Base-by-base conservation (phyloP, 2,329 filamentous ascomycete species). In the Aspergillus felis region DNA sequence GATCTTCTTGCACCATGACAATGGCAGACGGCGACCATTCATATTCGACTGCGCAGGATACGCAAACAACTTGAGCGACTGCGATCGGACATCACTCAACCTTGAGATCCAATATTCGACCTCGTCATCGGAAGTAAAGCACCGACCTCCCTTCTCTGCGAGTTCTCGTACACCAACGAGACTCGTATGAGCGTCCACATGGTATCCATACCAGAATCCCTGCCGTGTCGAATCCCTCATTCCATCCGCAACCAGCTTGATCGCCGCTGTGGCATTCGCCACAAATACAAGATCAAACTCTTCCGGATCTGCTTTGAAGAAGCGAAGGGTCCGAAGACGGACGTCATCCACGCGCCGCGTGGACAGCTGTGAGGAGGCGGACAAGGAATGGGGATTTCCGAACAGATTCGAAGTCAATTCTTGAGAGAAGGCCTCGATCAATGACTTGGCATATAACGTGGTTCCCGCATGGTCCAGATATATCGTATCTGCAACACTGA, bases 391-490 rank as follows among this genome's bases (percentile, higher is more conserved):
- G 0, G 93, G 93, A 61, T 97, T 97, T 41, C 92, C 93, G 64
- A 92, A 92, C 0, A 97, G 79, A 65, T 87, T 89, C 3, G 83
- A 79, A 27, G 87, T 87, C 82, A 97, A 88, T 58, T 94, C 90
- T n/a, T 77, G 73, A 8, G 90, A 85, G 74, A 96, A 96, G 25
- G 78, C 80, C 63, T 93, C 88, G 73, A 97, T 87, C 25, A 94
- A 76, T 29, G 90, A 92, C 72, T 89, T 93, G 46, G 91, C 81
- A 69, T 89, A 91, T 1, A 89, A 79, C 0, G 92, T 93, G n/a
- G 91, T 90, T n/a, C 92, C 93, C 0, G 92, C 92, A 87, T 97
- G 92, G 67, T 97, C 93, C 56, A 97, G 87, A 72, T 97, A 97
- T 50, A 87, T 81, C 9, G 85, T 85, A 53, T 83, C 90, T 93